Evolutionary conservation across 2,329 filamentous ascomycete genomes (phyloP), one percentile per base, ranked within the genome.

Genomic region (Pseudocercospora cruenta): DNA sequence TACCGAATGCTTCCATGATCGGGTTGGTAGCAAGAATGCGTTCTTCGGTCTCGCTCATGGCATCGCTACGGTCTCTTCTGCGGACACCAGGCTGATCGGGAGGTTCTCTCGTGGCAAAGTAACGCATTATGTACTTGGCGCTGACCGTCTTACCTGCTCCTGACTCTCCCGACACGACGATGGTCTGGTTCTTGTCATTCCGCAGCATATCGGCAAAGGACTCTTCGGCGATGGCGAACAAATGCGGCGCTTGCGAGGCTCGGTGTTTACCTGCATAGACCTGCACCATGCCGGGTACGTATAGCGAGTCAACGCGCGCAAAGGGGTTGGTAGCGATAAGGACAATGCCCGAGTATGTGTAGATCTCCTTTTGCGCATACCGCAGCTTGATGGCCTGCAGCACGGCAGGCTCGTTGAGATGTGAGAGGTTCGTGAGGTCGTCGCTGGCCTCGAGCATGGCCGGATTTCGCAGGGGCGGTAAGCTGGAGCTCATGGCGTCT

Each of bases 81-180:
- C 91, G 89, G 70, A 88, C 90, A 58, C 91, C 90, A 16, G 93
- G 90, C 78, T 94, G 92, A 75, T 96, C 93, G 63, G 95, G 93
- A 7, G 94, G 91, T 81, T 97, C 95, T 87, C 95, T 90, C 51
- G 95, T 99, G 69, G 95, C 95, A 81, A 99, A 99, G 83, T 99
- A 99, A 76, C 95, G 89, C 95, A 99, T 99, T 79, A 99, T 98
- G 82, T 99, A 98, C 83, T 99, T 99, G 74, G 95, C 95, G 81
- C 94, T 98, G 79, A 99, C 95, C 4, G 95, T 99, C 84, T 99
- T 99, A 77, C 95, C 95, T 70, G 95, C 95, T 87, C 95, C 95
- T 62, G 95, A 99, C 81, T 99, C 95, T 79, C 95, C 95, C 39
- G 95, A 99, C n/a, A 99, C 95, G 62, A 99, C 95, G 70, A 99